These are phyloP conservation scores for Daedalea quercina DNA, from an alignment of 768 basidiomycete genomes.

Conservation along the genomic window DNA sequence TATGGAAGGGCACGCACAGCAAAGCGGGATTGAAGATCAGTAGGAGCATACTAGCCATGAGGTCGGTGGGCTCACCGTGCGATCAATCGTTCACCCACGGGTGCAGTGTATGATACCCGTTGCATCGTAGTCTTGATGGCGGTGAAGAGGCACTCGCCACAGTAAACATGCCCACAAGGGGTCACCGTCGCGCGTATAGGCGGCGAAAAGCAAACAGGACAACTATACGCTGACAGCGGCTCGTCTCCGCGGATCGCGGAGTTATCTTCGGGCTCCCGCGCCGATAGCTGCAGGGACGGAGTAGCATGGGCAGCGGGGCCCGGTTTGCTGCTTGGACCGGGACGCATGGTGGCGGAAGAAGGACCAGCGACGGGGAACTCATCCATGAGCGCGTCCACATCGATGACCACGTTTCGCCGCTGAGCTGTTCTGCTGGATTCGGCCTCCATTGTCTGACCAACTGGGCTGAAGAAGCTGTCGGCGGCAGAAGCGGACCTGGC, in stretches of 20 bases:
- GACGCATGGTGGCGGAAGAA: neutral
- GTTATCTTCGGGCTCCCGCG: neutral
- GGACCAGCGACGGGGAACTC: neutral
- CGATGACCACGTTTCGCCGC: neutral
- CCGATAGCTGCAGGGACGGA: neutral
- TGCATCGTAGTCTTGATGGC: slow-evolving; percentile 59
- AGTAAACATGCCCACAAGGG: slow-evolving; percentile 76
- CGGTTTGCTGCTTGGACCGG: neutral
- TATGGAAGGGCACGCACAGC: neutral
- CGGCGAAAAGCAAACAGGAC: slow-evolving; percentile 75
- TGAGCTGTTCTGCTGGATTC: neutral
- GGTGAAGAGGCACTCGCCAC: slow-evolving; percentile 69
- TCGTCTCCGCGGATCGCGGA: slow-evolving; percentile 13
- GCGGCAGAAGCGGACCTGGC: too few species aligned
- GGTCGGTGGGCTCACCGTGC: slow-evolving; percentile 11
- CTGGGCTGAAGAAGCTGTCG: neutral
- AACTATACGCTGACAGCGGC: slow-evolving; percentile 56
- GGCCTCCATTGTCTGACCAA: neutral
- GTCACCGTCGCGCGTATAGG: slow-evolving; percentile 73
- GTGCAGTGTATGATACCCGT: slow-evolving; percentile 27
- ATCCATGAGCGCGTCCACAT: slow-evolving; percentile 3
- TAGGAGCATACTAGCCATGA: neutral
- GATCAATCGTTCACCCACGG: slow-evolving; percentile 11
- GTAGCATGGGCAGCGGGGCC: neutral
- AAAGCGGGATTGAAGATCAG: neutral